Evolutionary conservation across 805 yeast genomes (phyloP).

Genomic region (Scheffersomyces ergatensis): DNA sequence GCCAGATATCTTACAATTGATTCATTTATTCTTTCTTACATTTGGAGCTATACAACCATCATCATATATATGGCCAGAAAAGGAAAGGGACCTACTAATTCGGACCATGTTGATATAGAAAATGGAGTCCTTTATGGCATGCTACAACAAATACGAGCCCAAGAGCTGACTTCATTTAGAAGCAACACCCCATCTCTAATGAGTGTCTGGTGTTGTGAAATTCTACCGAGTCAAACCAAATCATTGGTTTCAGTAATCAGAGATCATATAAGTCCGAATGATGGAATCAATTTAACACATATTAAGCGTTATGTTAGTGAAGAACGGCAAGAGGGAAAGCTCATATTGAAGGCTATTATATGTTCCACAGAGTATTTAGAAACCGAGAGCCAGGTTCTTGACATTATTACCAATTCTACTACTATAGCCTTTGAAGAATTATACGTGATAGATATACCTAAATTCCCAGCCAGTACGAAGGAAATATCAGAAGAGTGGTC

Average conservation of each 20-base stretch:
- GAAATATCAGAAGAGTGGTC: conserved; percentile 71
- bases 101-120: conserved; percentile 42
- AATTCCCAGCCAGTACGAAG: conserved; percentile 64
- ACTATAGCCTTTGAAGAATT: conserved; percentile 10
- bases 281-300: conserved; percentile 31
- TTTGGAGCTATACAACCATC: too few species aligned
- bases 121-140: conserved; percentile 43
- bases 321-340: background rate
- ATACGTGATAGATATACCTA: conserved; percentile 46
- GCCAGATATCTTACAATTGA: too few species aligned
- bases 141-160: conserved; percentile 44
- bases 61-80: background rate
- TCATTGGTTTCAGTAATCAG: conserved; percentile 22
- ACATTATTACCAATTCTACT: conserved; percentile 15
- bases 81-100: background rate
- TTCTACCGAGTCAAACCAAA: conserved; percentile 35
- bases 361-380: conserved; percentile 41
- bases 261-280: conserved; percentile 23
- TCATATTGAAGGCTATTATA: conserved; percentile 37
- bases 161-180: conserved; percentile 12
- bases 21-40: too few species aligned
- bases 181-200: conserved; percentile 24
- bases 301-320: conserved; percentile 55
- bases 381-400: conserved; percentile 16
- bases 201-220: conserved; percentile 48